phyloP scores from a whole-genome alignment of 2,329 filamentous ascomycete genomes.

The Colletotrichum sp. region DNA sequence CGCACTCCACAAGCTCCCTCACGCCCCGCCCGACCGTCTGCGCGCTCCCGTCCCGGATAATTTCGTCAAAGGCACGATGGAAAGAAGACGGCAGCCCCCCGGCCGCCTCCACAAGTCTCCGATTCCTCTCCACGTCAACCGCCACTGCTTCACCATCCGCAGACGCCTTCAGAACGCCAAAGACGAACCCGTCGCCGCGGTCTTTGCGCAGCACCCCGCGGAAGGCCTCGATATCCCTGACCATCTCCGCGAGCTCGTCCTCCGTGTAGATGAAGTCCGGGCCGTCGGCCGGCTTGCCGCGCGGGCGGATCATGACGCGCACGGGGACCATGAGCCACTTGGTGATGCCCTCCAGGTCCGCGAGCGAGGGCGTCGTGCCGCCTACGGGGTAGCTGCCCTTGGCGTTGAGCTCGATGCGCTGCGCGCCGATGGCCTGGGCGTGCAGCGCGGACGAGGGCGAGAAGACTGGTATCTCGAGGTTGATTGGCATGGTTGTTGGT shows the following conservation, averaged over 20 bases:
- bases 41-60: slow-evolving; percentile 33
- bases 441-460: slow-evolving; percentile 42
- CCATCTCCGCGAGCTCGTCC: slow-evolving; percentile 51
- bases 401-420: slow-evolving; percentile 60
- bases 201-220: slow-evolving; percentile 36
- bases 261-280: slow-evolving; percentile 55
- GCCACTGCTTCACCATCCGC: slow-evolving; percentile 4
- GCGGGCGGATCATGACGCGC: slow-evolving; percentile 62
- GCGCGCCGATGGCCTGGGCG: slow-evolving; percentile 48
- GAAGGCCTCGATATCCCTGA: slow-evolving; percentile 32
- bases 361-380: slow-evolving; percentile 54
- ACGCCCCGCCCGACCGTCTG: slow-evolving; percentile 31
- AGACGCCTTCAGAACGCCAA: slow-evolving; percentile 47
- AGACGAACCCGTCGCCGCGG: slow-evolving; percentile 62
- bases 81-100: slow-evolving; percentile 53
- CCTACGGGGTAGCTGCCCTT: slow-evolving; percentile 53
- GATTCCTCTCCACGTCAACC: slow-evolving; percentile 47
- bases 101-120: slow-evolving; percentile 44
- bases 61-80: slow-evolving; percentile 60
- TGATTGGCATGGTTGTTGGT: slow-evolving; percentile 22
- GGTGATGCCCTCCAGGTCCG: slow-evolving; percentile 36
- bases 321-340: slow-evolving; percentile 40
- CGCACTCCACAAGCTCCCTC: slow-evolving; percentile 40
- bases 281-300: slow-evolving; percentile 32
- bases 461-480: slow-evolving; percentile 62